These are phyloP conservation scores for Xylaria scruposa DNA, from an alignment of 495 filamentous ascomycete genomes.

Conservation along the genomic window DNA sequence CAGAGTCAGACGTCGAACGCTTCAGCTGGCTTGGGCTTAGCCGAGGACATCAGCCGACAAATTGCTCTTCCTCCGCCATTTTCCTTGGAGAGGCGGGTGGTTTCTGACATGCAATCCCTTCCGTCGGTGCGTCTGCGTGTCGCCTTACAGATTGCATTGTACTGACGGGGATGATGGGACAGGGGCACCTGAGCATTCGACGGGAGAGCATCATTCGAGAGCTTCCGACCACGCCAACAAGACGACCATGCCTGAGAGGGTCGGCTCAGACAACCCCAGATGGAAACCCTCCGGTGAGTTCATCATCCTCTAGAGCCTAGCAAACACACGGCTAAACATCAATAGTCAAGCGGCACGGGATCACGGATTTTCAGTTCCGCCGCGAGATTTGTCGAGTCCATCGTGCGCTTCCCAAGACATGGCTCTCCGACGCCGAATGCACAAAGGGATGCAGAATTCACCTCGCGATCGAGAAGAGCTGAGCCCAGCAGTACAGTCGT, in stretches of 20 bases:
- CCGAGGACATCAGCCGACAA: conserved; percentile 34
- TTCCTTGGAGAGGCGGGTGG: conserved; percentile 51
- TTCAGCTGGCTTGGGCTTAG: conserved; percentile 14
- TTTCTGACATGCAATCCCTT: conserved; percentile 59
- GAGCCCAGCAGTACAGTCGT: conserved; percentile 4
- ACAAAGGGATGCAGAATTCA: conserved; percentile 20
- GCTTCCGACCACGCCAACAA: conserved; percentile 34
- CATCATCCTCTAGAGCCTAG: not conserved
- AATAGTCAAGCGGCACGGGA: conserved; percentile 30
- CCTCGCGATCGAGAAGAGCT: conserved; percentile 17
- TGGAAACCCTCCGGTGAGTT: conserved; percentile 31
- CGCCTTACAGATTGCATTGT: not conserved
- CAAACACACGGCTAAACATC: conserved; percentile 14
- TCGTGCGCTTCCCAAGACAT: conserved; percentile 32
- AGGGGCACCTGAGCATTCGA: conserved; percentile 25
- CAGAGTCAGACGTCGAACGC: conserved; percentile 29
- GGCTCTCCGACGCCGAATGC: conserved; percentile 34
- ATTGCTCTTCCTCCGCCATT: conserved; percentile 50
- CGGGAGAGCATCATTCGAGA: conserved; percentile 25
- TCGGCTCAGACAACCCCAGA: conserved; percentile 25
- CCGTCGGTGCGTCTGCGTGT: conserved; percentile 42
- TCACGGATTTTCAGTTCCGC: conserved; percentile 39
- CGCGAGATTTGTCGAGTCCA: conserved; percentile 36
- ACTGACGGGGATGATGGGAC: conserved; percentile 35
- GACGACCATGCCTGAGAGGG: conserved; percentile 32